Percentiles rank a stretch among this genome's conserved stretches.
phyloP scores from a whole-genome alignment of 2,329 filamentous ascomycete genomes.

The Pyrenophora teres region DNA sequence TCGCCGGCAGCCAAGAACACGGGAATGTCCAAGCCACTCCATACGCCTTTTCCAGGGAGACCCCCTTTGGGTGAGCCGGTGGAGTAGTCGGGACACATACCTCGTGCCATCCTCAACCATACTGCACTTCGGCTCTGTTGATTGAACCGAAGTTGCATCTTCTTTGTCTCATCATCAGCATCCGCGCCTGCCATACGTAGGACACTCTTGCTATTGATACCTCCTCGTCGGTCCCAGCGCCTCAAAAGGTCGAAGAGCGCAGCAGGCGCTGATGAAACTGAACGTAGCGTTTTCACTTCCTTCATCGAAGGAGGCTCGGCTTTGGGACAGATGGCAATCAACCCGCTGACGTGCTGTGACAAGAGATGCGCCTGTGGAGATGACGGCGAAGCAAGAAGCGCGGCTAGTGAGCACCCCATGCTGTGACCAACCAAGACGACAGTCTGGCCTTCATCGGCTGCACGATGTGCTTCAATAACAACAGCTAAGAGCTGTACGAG shows the following conservation, averaged over 20 bases:
- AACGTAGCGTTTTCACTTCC: slow-evolving; percentile 57
- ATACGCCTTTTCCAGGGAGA: slow-evolving; percentile 70
- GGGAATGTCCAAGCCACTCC: slow-evolving; percentile 73
- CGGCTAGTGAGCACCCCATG: slow-evolving; percentile 81
- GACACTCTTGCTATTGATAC: slow-evolving; percentile 77
- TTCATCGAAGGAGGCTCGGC: slow-evolving; percentile 65
- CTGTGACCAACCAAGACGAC: slow-evolving; percentile 86
- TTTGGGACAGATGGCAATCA: slow-evolving; percentile 82
- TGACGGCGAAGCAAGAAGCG: slow-evolving; percentile 68
- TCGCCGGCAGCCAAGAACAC: slow-evolving; percentile 80
- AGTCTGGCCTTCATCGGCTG: slow-evolving; percentile 67
- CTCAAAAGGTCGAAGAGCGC: slow-evolving; percentile 78
- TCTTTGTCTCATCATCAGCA: slow-evolving; percentile 68
- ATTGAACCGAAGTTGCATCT: slow-evolving; percentile 76
- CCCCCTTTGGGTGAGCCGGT: slow-evolving; percentile 62
- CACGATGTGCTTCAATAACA: slow-evolving; percentile 74
- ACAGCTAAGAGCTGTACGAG: slow-evolving; percentile 74
- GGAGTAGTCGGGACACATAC: slow-evolving; percentile 66
- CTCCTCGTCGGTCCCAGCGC: slow-evolving; percentile 77
- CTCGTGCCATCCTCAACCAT: slow-evolving; percentile 80
- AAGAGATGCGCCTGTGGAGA: slow-evolving; percentile 59
- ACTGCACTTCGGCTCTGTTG: slow-evolving; percentile 80
- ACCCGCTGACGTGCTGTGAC: slow-evolving; percentile 69
- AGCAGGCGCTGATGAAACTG: slow-evolving; percentile 70
- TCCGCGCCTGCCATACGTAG: slow-evolving; percentile 72